Conservation (phyloP, 306 rosid species). For the Morella rubra region DNA sequence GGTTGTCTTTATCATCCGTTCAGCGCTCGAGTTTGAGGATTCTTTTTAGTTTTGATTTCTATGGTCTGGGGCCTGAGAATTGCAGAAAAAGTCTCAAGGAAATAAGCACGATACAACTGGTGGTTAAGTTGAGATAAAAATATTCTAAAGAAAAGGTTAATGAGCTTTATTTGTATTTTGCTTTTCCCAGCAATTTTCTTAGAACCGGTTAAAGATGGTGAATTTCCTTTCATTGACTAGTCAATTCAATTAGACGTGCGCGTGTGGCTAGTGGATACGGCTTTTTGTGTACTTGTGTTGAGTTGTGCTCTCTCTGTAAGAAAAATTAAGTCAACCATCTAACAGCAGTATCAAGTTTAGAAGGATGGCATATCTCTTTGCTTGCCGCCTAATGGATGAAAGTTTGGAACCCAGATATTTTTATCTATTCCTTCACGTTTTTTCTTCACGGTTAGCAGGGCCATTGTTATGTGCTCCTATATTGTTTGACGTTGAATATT, state of each 20-base stretch:
- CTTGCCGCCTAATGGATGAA: background rate
- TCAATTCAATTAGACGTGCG: background rate
- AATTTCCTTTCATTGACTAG: background rate
- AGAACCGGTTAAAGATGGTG: background rate
- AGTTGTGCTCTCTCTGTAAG: background rate
- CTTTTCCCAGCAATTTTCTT: background rate
- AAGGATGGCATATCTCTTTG: background rate
- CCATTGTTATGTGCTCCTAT: background rate
- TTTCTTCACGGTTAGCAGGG: background rate
- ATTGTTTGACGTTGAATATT: constrained; percentile 1
- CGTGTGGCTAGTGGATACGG: background rate
- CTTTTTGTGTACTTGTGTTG: background rate
- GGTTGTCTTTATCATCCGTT: background rate
- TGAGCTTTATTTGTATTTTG: background rate
- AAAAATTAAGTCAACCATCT: background rate
- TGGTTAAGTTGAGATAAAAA: background rate
- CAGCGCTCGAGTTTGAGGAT: background rate
- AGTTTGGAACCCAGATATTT: background rate
- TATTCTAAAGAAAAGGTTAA: background rate
- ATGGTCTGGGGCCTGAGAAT: background rate
- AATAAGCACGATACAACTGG: background rate
- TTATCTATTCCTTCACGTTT: background rate
- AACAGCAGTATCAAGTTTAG: background rate
- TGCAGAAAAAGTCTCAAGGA: background rate
- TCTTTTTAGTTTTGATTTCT: background rate